Percentiles rank a stretch among this genome's conserved stretches.
Evolutionary conservation across 371 early-diverging fungal species (phyloP).

Genomic region (Synchytrium microbalum): DNA sequence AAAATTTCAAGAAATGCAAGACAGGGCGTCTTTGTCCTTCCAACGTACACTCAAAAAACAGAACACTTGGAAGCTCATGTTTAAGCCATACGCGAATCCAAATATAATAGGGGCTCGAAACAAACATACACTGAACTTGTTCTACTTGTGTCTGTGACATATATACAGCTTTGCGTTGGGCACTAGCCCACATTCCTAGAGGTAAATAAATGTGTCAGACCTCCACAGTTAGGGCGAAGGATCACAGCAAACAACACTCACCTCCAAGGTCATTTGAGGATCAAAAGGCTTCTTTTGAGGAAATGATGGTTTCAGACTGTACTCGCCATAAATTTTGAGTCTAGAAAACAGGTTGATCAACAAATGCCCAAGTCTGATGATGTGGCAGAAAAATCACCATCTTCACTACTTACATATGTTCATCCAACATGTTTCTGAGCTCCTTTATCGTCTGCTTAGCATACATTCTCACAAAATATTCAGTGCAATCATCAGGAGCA

Average conservation of each 20-base stretch:
- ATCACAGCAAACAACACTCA: neutral
- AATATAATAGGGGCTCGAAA: too few species aligned
- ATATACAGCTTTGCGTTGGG: conserved; percentile 13
- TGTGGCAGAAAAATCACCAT: too few species aligned
- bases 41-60: too few species aligned
- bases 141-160: neutral
- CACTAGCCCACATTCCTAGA: conserved; percentile 14
- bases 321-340: neutral
- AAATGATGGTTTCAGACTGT: neutral
- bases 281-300: neutral
- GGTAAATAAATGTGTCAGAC: neutral
- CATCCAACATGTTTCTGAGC: conserved; percentile 1
- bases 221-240: neutral
- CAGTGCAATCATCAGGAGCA: conserved; percentile 3
- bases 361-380: too few species aligned
- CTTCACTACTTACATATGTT: neutral
- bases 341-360: too few species aligned
- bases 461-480: neutral
- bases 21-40: too few species aligned
- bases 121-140: too few species aligned
- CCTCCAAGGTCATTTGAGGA: conserved; percentile 6
- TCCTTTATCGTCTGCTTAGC: conserved; percentile 2
- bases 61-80: too few species aligned
- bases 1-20: too few species aligned
- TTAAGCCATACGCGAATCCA: too few species aligned